Evolutionary conservation across 768 basidiomycete genomes (phyloP), one percentile per base, ranked within the genome.

Genomic region (Krasilnikovozyma curviuscula): DNA sequence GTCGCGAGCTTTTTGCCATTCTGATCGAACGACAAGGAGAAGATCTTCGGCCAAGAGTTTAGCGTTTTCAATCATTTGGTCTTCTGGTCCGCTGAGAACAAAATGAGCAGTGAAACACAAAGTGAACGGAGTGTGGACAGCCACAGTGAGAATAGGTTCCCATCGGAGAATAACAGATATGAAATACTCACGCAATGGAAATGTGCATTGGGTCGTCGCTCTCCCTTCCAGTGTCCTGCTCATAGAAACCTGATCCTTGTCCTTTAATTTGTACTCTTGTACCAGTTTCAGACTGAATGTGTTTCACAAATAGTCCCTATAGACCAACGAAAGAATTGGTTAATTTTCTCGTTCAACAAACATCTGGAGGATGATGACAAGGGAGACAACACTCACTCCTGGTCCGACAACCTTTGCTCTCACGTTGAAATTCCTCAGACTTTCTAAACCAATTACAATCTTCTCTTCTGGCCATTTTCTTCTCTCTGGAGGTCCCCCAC

Each of bases 401-500:
- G 91, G 91, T 13, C 91, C 91, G 25, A 97, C 91, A 18, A 95
- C 86, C 65, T 98, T 98, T 21, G 91, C 91, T 48, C 91, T 73
- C 42, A 98, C 79, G 64, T 98, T 95, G 67, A 98, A 98, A 65
- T 95, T 95, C 43, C 91, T 73, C 57, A 97, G 76, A 45, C 78
- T 79, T 14, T 97, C 89, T 45, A 98, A 63, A 3, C 78, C 79
- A 33, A 98, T 83, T 0, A 78, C 78, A 8, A 95, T 67, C 65
- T 93, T 95, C 65, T 89, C 88, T 63, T 97, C 91, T 1, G 89
- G 88, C 91, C 91, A 97, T 75, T 91, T 93, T 46, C 84, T 73
- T 38, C 63, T 58, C 29, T 57, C 58, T 3, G 35, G 33, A 6
- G 56, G 46, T 28, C 33, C 46, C 39, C 34, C 46, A 44, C 53